phyloP scores from a whole-genome alignment of 108 stramenopile species.

The Pelagomonas calceolata region DNA sequence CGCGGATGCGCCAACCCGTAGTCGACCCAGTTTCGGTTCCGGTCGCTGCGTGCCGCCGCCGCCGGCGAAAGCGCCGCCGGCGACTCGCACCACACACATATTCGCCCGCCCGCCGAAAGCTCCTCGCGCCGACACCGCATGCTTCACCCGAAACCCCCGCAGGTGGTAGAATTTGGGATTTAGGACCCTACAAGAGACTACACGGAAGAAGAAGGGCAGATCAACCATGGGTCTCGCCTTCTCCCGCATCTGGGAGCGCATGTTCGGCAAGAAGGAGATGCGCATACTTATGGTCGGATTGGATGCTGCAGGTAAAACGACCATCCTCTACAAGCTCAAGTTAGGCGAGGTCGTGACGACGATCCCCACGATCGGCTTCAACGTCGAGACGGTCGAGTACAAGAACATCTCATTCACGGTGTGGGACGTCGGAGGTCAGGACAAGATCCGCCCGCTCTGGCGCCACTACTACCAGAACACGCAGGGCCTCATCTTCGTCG shows the following conservation, averaged over 20 bases:
- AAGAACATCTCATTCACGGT: conserved; percentile 86
- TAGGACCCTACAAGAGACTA: no score
- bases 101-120: no score
- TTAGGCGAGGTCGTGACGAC: conserved; percentile 96
- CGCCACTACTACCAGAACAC: conserved; percentile 98
- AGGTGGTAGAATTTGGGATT: no score
- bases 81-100: no score
- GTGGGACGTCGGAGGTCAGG: conserved; percentile 98
- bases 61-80: no score
- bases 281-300: conserved; percentile 99
- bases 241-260: conserved; percentile 46
- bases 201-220: no score
- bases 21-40: no score
- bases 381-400: conserved; percentile 76
- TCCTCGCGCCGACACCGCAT: no score
- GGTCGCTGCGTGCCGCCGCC: no score
- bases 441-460: conserved; percentile 96
- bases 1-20: no score
- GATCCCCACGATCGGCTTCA: conserved; percentile 93
- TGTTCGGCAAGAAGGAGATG: conserved; percentile 75
- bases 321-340: conserved; percentile 99
- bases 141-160: no score
- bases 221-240: conserved; percentile 49
- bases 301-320: conserved; percentile 99
- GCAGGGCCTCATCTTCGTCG: conserved; percentile 94